Base-by-base conservation (phyloP, 441 rosid genomes). In the Jatropha podagrica region DNA sequence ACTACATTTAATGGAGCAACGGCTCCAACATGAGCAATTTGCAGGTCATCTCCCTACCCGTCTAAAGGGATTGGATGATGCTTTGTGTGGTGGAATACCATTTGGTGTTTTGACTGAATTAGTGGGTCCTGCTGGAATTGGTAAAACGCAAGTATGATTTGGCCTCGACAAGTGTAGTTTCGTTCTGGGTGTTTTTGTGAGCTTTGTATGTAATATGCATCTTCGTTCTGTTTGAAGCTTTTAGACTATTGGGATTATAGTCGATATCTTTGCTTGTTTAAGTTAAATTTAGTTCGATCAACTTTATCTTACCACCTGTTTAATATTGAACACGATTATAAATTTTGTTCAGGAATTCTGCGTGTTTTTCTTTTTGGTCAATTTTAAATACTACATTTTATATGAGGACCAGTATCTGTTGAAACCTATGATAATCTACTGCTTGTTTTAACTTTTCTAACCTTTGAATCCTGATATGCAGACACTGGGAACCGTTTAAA, bases 61-160 rank as follows among this genome's bases (percentile, higher is more conserved):
- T 23, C 83, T 95, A 74, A 90, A 86, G 63, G 97, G 98, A 17
- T 79, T 95, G 23, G 98, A 95, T 78, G 86, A 79, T 51, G 87
- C 97, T 38, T 78, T 95, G 41, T 87, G 91, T 27, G 97, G 98
- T 68, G 97, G 98, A 3, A 84, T 95, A 51, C 98, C 97, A 7
- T 92, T 86, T 73, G 97, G 98, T 72, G 98, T 91, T 75, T 73
- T 94, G 63, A 94, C 97, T 0, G 97, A 94, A 81, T 40, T 94
- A 74, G 97, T 94, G 37, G 97, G 98, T 70, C 95, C 97, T 0
- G 84, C 98, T 78, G 98, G 97, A 68, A 91, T 90, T 14, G 98
- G 98, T 46, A 94, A 94, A 84, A 92, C 98, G 17, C 98, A 94
- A 79, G 98, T 92, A 84, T 46, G 75, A 18, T 11, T 20, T 56